Evolutionary conservation across 352 stramenopile genomes (phyloP), one percentile per base, ranked within the genome.

Genomic region (Thraustochytrium sp.): DNA sequence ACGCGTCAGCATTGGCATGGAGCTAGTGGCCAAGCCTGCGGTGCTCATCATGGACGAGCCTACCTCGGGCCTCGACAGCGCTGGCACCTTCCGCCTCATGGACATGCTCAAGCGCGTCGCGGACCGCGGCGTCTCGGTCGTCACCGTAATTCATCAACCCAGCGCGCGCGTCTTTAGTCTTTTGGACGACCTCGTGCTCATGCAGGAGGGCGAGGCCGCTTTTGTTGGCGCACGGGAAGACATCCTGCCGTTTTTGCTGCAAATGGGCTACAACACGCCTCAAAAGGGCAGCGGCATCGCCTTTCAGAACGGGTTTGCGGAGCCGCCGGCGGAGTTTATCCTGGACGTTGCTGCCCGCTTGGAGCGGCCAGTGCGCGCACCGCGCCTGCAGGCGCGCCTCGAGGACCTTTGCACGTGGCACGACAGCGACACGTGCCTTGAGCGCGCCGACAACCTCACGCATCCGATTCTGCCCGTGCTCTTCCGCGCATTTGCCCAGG

Each of bases 81-180:
- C 90, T 3, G 92, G 90, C 23, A 90, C 91, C 1, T 90, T 93
- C 85, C 89, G 87, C 8, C 89, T 94, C 37, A 88, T 94, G 31
- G 86, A 92, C 68, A 84, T 94, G 11, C 85, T 94, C 88, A 91
- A 31, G 74, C 88, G 90, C 36, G 86, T 98, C 8, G 94, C 94
- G 23, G 87, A 86, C 56, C 89, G 91, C 44, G 91, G 91, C 11
- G 90, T 92, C 53, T 94, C 93, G 59, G 90, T 96, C 26, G 85
- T 94, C 2, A 72, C 94, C 38, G 93, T 91, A 73, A 92, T 96
- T 72, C 92, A 96, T 84, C 92, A 96, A 82, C 92, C 92, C 0
- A 93, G 89, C 49, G 87, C 88, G n/a, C 91, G 92, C 76, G 91
- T 92, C 13, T 95, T 95, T 82, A 48, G 91, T 53, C 78, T 91